Evolutionary conservation across 306 rosid species (phyloP).

Genomic region (Cotoneaster glaucophyllus): DNA sequence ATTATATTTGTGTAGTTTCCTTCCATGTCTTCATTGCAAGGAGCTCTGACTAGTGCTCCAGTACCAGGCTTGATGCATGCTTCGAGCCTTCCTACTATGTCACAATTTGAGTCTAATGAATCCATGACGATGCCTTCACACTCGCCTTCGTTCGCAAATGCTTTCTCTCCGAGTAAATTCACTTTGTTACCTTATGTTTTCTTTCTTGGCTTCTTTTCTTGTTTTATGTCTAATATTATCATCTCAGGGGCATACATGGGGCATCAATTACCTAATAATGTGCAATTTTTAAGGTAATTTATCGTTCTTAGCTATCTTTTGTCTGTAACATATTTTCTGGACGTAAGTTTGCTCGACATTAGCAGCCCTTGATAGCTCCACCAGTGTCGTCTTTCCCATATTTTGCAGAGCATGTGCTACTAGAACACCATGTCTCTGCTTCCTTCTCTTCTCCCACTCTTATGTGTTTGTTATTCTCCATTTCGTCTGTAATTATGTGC

Average conservation of each 20-base stretch:
- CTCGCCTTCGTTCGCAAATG: slow-evolving; percentile 26
- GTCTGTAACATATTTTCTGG: neutral
- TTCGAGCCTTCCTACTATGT: slow-evolving; percentile 30
- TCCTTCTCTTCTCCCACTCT: neutral
- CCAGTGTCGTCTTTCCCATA: neutral
- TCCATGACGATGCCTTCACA: slow-evolving; percentile 19
- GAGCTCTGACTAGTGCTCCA: slow-evolving; percentile 23
- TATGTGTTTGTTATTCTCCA: neutral
- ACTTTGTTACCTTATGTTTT: slow-evolving; percentile 15
- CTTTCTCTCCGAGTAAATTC: slow-evolving; percentile 34
- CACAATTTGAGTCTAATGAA: slow-evolving; percentile 27
- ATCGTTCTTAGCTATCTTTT: slow-evolving; percentile 5
- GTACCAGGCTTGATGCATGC: slow-evolving; percentile 31
- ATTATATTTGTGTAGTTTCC: slow-evolving; percentile 41
- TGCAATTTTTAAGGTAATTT: slow-evolving; percentile 39
- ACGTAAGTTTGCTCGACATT: neutral
- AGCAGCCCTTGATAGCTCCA: neutral
- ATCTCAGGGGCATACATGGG: slow-evolving; percentile 48
- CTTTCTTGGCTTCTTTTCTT: slow-evolving; percentile 5
- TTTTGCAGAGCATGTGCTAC: neutral
- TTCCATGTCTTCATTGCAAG: slow-evolving; percentile 29
- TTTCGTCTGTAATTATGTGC: neutral
- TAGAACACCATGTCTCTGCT: neutral
- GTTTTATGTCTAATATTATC: slow-evolving; percentile 13
- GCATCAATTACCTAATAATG: slow-evolving; percentile 30